Percentiles rank a stretch among this genome's conserved stretches.
phyloP scores from a whole-genome alignment of 1,284 basidiomycete species.

The Microbotryum scabiosae region DNA sequence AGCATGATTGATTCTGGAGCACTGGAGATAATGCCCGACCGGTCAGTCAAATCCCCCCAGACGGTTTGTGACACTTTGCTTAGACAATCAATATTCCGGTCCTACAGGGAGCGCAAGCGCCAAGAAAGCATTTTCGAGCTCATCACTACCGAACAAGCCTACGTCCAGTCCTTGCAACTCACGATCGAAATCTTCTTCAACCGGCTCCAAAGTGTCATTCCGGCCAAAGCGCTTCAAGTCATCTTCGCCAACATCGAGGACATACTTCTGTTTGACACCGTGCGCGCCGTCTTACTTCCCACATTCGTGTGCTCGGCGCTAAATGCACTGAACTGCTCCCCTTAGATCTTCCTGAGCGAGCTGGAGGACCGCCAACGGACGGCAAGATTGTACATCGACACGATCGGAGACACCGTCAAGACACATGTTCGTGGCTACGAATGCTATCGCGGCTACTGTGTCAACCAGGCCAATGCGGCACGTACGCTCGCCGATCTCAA shows the following conservation, averaged over 20 bases:
- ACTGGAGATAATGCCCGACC: conserved; percentile 60
- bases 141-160: conserved; percentile 75
- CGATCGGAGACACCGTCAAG: conserved; percentile 74
- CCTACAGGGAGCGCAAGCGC: conserved; percentile 59
- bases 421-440: conserved; percentile 62
- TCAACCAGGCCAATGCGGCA: conserved; percentile 73
- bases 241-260: conserved; percentile 93
- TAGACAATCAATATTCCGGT: no score
- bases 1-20: conserved; percentile 76
- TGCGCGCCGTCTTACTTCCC: conserved; percentile 38
- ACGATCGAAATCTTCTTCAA: conserved; percentile 85
- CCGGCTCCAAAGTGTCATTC: conserved; percentile 62
- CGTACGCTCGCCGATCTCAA: conserved; percentile 68
- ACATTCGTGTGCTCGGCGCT: conserved; percentile 16
- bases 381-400: conserved; percentile 79
- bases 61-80: no score
- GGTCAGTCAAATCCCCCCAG: no score
- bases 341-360: conserved; percentile 65
- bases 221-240: conserved; percentile 65
- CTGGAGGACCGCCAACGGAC: conserved; percentile 84
- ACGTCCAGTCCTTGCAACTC: conserved; percentile 80
- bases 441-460: conserved; percentile 68
- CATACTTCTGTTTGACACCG: conserved; percentile 75
- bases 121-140: conserved; percentile 91
- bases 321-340: neutral